Evolutionary conservation across 108 stramenopile species (phyloP).

Genomic region (Conticribra guillardii): DNA sequence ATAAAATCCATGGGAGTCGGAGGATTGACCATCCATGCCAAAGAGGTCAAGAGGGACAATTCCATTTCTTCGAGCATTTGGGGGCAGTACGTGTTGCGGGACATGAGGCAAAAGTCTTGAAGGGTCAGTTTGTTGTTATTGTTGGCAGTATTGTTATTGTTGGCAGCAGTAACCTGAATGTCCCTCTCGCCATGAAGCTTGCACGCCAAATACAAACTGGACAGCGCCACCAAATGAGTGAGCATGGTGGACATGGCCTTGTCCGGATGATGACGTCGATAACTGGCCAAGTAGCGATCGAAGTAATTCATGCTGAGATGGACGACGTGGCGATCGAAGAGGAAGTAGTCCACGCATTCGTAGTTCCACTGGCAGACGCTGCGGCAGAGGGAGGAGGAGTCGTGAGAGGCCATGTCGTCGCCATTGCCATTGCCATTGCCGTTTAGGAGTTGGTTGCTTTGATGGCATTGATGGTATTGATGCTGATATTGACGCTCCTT

Average conservation of each 20-base stretch:
- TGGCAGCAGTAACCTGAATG: constrained; percentile 7
- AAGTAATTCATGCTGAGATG: constrained; percentile 64
- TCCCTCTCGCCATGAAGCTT: constrained; percentile 50
- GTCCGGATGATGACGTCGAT: not conserved
- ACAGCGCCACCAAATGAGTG: constrained; percentile 70
- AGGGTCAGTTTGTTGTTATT: constrained; percentile 5
- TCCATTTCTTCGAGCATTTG: constrained; percentile 32
- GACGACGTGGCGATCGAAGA: constrained; percentile 69
- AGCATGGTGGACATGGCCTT: not conserved
- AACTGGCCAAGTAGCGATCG: constrained; percentile 50
- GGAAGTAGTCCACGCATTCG: constrained; percentile 77
- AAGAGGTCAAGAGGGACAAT: constrained; percentile 5
- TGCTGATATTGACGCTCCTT: constrained; percentile 18
- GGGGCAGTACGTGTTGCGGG: constrained; percentile 65
- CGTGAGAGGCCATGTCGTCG: not conserved
- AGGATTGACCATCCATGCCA: constrained; percentile 41
- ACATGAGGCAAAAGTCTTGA: constrained; percentile 66
- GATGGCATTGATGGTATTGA: too few species aligned
- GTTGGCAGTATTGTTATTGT: constrained; percentile 28
- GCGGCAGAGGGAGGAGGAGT: constrained; percentile 29
- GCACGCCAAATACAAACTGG: constrained; percentile 67
- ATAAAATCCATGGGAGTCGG: constrained; percentile 34
- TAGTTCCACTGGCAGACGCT: constrained; percentile 81
- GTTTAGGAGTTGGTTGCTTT: too few species aligned
- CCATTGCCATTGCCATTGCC: not conserved